phyloP scores from a whole-genome alignment of 768 basidiomycete genomes.

The Jaapia argillacea region DNA sequence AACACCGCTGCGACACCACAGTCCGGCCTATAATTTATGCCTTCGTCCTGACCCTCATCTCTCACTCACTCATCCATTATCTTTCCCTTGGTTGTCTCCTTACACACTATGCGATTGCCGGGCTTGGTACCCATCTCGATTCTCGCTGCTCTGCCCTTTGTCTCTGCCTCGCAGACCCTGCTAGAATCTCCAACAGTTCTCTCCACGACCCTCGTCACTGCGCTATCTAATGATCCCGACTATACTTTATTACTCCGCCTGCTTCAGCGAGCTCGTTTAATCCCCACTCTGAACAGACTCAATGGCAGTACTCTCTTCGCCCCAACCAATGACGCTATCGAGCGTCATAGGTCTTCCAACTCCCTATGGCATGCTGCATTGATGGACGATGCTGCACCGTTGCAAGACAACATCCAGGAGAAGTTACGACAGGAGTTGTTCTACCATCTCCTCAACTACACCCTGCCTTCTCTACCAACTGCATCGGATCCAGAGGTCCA shows the following conservation, averaged over 20 bases:
- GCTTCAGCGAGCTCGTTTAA: slow-evolving; percentile 76
- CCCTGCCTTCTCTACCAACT: slow-evolving; percentile 38
- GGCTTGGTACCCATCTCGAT: slow-evolving; percentile 24
- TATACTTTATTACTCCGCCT: slow-evolving; percentile 68
- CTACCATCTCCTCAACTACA: slow-evolving; percentile 88
- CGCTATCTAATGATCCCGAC: slow-evolving; percentile 64
- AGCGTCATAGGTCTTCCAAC: slow-evolving; percentile 29
- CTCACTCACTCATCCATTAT: too few species aligned
- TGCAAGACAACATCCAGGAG: slow-evolving; percentile 76
- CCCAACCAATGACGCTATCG: slow-evolving; percentile 88
- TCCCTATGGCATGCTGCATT: slow-evolving; percentile 24
- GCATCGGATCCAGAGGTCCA: slow-evolving; percentile 30
- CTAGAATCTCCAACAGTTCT: slow-evolving; percentile 15
- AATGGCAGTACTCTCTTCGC: slow-evolving; percentile 84
- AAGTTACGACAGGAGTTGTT: slow-evolving; percentile 84
- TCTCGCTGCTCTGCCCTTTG: slow-evolving; percentile 21
- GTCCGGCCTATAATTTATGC: too few species aligned
- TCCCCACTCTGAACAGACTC: slow-evolving; percentile 87
- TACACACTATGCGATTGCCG: slow-evolving; percentile 26
- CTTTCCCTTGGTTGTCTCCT: too few species aligned
- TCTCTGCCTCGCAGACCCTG: slow-evolving; percentile 23
- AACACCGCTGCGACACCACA: too few species aligned
- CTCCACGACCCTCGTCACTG: slow-evolving; percentile 66
- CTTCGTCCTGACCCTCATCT: too few species aligned
- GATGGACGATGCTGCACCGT: slow-evolving; percentile 23